These are phyloP conservation scores for Diaporthe citri DNA, from an alignment of 2,329 filamentous ascomycete species.

Conservation along the genomic window DNA sequence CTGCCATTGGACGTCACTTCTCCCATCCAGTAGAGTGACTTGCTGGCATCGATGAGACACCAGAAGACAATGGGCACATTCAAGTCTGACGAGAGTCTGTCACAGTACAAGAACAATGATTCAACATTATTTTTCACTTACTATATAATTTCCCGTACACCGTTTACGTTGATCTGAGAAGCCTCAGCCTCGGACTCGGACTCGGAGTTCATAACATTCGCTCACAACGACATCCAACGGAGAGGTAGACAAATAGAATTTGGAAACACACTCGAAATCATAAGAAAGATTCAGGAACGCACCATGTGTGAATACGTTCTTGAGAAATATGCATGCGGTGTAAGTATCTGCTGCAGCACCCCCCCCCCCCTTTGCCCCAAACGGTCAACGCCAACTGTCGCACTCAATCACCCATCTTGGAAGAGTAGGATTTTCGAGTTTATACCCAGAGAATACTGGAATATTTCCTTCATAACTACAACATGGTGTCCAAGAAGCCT, in stretches of 20 bases:
- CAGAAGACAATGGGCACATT: background rate
- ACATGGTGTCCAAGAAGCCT: rapidly evolving
- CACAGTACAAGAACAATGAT: background rate
- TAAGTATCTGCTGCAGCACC: background rate
- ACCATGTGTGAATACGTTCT: slow-evolving; percentile 14
- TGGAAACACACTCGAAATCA: background rate
- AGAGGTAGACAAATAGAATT: background rate
- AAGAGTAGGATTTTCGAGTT: background rate
- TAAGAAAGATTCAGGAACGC: rapidly evolving
- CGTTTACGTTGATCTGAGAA: background rate
- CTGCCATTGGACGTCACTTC: too few species aligned
- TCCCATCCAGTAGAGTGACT: background rate
- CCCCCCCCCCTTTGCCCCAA: too few species aligned
- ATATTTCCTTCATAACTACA: too few species aligned
- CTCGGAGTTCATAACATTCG: background rate
- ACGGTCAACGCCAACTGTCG: too few species aligned
- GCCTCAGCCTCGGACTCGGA: background rate
- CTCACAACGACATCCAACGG: background rate
- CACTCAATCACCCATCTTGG: background rate
- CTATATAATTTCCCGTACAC: background rate
- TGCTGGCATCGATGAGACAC: background rate
- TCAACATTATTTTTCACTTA: background rate
- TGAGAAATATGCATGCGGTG: slow-evolving; percentile 21
- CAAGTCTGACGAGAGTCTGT: background rate
- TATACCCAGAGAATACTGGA: background rate